Evolutionary conservation across 768 basidiomycete genomes (phyloP), one percentile per base, ranked within the genome.

Genomic region (Tylopilus vinaceipallidus): DNA sequence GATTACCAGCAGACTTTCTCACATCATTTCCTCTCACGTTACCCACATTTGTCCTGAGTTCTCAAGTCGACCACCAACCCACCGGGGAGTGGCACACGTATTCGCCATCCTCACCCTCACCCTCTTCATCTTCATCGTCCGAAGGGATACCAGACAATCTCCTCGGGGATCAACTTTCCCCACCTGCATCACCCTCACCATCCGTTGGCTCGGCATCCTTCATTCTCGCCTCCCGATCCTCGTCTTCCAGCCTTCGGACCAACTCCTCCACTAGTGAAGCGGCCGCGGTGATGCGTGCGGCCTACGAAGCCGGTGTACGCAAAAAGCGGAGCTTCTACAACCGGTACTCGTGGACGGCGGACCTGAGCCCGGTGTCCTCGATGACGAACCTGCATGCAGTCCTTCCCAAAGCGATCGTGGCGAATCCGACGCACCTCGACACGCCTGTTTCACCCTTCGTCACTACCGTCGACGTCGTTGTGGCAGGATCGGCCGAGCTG

Each of bases 21-120:
- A 74, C 74, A 42, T 76, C 81, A 2, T 77, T 85, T 63, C 75
- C 82, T 45, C 69, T 86, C 52, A 72, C 83, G 42, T 68, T 86
- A 13, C 81, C 82, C 16, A 61, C 71, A 58, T 43, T 66, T 70
- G 46, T 66, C 74, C 55, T 61, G 43, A 45, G 54, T 49, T 40
- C 50, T 53, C 52, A 64, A 59, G 60, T 68, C 23, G 59, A 64
- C n/a, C 55, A 57, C 34, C 60, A 50, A 32, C 20, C 59, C 30
- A 12, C 51, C 27, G 47, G 50, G 24, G 62, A 66, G 22, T 67
- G 66, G 66, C 55, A 56, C 38, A 40, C 54, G 3, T 64, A 66
- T 39, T 58, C 58, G 2, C 66, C 66, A 3, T 68, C 58, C n/a
- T 66, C 64, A 1, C 54, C 66, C 1, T 66, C 64, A 1, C 54